Base-by-base conservation (phyloP, 495 filamentous ascomycete species). In the Zalerion maritima region DNA sequence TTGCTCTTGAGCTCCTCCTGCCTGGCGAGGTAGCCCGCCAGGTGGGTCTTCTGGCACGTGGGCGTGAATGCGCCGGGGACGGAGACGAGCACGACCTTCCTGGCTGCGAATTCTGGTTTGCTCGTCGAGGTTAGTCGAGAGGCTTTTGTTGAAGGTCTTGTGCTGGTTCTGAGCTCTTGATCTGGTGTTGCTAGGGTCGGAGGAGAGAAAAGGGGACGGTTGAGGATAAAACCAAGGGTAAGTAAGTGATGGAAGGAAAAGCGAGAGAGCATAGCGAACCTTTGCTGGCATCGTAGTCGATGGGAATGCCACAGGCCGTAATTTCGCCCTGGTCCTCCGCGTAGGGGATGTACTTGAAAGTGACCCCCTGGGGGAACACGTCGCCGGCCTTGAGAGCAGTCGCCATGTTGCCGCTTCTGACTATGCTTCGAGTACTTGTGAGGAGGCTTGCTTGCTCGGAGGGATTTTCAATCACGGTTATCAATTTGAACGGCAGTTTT, bases 11-110 rank as follows among this genome's bases (percentile, higher is more conserved):
- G 63, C 52, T 77, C 59, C 21, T 64, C 49, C 27, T 81, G 57
- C 42, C 84, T 76, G 57, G 67, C 55, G 38, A 89, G 71, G 71
- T 86, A 94, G 36, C 80, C 78, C 23, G 83, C 79, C 41, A 96
- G 66, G 63, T 96, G 86, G 46, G 67, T 65, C 45, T 73, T 78
- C 35, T 81, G 80, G 71, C 87, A 96, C 43, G 81, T 78, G 21
- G 87, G 87, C 22, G 87, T 96, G 75, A 96, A 96, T 31, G 87
- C 87, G 42, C 85, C 86, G 34, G 86, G 86, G 32, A 93, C 78
- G 41, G 81, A 71, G 59, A 94, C 79, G 44, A 96, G 65, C 42
- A 94, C 76, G 34, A 87, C 78, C 59, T 89, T 92, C 69, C 92
- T 93, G 62, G 74, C 57, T 33, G 72, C 68, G 62, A 76, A 91